Base-by-base conservation (phyloP, 768 basidiomycete species). In the Kwoniella europaea region DNA sequence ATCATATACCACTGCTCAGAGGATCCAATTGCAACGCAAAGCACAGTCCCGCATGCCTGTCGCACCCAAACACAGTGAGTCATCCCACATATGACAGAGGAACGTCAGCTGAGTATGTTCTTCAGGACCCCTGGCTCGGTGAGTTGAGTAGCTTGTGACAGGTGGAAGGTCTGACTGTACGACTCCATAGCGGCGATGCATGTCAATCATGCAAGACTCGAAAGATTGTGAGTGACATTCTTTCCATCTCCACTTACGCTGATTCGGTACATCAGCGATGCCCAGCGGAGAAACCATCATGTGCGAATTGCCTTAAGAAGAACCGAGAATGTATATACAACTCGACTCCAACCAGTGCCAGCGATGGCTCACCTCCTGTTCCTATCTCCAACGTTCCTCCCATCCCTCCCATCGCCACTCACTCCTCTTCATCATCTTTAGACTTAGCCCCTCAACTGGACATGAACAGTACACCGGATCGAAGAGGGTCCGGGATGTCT, bases 181-280 rank as follows among this genome's bases (percentile, higher is more conserved):
- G 3, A 1, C 1, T 42, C 20, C 13, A 35, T 16, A 63, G 68
- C 18, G 68, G 68, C n/a, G 68, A 70, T 52, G 68, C 68, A 4
- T 70, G 68, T 65, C 68, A 70, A 29, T 29, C 43, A 10, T 70
- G 68, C 41, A 70, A 70, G 44, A 35, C 62, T 2, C 68, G 68
- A 2, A 70, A 70, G 41, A 58, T 65, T 16, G 68, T 70, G 29
- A 56, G 68, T 63, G 15, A 50, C 42, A 10, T 18, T 4, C 1
- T 15, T 27, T 6, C 63, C 20, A 15, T 27, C 29, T 18, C 13
- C 4, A 18, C 20, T 1, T 35, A 35, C 7, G 35, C 35, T 35
- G 35, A 35, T 6, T 6, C 6, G 1, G 1, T 35, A 35, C 35
- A 35, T 4, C 35, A 70, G 68, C 53, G 68, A 53, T 70, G 68